Base-by-base conservation (phyloP, 495 filamentous ascomycete genomes). In the Aspergillus carlsbadensis region DNA sequence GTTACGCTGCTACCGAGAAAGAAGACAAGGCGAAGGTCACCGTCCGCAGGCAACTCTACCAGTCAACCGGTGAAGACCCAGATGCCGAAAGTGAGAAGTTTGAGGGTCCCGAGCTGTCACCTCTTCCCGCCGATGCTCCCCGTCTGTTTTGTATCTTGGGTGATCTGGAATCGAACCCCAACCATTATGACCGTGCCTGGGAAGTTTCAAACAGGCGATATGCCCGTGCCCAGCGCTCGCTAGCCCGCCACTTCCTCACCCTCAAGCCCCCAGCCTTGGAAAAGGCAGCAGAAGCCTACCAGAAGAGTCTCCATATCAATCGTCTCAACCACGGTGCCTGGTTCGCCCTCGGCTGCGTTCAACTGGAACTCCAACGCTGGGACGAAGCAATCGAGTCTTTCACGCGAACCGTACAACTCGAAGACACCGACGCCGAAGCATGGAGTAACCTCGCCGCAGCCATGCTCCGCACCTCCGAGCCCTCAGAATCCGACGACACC, bases 371-470 rank as follows among this genome's bases (percentile, higher is more conserved):
- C 0, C 79, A 85, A 31, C 69, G 85, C 21, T 99, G 88, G 77
- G 72, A 84, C 11, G 85, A 87, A n/a, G 92, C 95, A 0, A 81
- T 87, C n/a, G 84, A 94, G 15, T 88, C 93, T 0, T 99, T 96
- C 65, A 80, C 86, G 6, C 79, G 90, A 10, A 83, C 85, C 3
- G 89, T 98, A 26, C 80, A 87, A 59, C 80, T 89, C 24, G 95
- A 96, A 35, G 91, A 93, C 37, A 86, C 83, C 37, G 94, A 98
- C 65, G 94, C 89, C 2, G 87, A 96, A 60, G 89, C 90, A 2
- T 99, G 92, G 90, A 94, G 88, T 57, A 99, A 98, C 61, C 83
- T 99, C 11, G 94, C 91, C 5, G 91, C 88, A 0, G 86, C 93
- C 0, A 81, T 96, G 26, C 71, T 92, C 0, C 75, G 73, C n/a